These are phyloP conservation scores for Acacia melanoxylon DNA, from an alignment of 306 rosid species.

Conservation along the genomic window DNA sequence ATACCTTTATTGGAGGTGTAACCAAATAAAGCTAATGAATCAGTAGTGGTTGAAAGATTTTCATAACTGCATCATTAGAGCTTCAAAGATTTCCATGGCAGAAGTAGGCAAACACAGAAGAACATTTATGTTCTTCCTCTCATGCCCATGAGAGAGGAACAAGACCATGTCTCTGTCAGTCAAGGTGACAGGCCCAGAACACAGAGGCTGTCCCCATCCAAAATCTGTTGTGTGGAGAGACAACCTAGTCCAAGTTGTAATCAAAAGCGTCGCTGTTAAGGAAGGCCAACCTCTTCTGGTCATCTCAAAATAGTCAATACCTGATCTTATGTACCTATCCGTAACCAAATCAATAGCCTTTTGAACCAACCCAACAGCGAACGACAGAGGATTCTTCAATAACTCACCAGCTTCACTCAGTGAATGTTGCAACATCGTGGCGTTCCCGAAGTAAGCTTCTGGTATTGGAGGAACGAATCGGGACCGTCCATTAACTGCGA, in stretches of 20 bases:
- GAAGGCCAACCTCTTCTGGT: slow-evolving; percentile 73
- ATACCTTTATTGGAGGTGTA: no score
- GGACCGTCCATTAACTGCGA: slow-evolving; percentile 73
- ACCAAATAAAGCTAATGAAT: not conserved
- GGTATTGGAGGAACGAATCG: slow-evolving; percentile 72
- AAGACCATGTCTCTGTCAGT: not conserved
- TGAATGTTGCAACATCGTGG: slow-evolving; percentile 62
- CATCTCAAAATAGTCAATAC: slow-evolving; percentile 72
- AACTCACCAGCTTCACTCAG: slow-evolving; percentile 58
- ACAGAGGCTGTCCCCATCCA: slow-evolving; percentile 6
- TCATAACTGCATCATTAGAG: not conserved
- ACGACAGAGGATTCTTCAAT: slow-evolving; percentile 53
- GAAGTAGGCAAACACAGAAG: slow-evolving; percentile 15
- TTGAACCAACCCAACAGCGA: slow-evolving; percentile 48
- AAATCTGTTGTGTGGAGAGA: slow-evolving; percentile 8
- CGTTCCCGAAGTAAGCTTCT: slow-evolving; percentile 71
- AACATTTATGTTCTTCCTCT: not conserved
- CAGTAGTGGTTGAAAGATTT: not conserved
- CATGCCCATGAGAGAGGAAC: not conserved
- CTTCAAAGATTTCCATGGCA: slow-evolving; percentile 1
- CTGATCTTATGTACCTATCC: slow-evolving; percentile 72
- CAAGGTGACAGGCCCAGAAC: slow-evolving; percentile 16
- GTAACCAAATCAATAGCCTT: slow-evolving; percentile 61
- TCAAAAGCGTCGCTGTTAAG: slow-evolving; percentile 34
- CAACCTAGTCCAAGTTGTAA: not conserved